Conservation (phyloP, 23 red algal species). For the Cyanidiococcus yangmingshanensis region DNA sequence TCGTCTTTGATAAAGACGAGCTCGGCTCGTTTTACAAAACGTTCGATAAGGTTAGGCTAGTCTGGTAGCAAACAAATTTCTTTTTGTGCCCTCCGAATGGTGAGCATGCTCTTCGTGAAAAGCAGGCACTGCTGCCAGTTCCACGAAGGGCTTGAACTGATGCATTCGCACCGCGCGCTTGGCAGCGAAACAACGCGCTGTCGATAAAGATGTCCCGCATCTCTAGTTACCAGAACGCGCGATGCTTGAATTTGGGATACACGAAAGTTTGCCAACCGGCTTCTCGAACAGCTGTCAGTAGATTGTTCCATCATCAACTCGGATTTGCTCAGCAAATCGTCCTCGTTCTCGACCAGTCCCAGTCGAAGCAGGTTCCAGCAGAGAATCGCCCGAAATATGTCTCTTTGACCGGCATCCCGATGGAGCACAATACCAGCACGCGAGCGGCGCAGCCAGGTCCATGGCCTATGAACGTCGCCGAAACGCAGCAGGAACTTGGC, state of each 20-base stretch:
- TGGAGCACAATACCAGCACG: slow-evolving; percentile 43
- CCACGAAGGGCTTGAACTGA: too few species aligned
- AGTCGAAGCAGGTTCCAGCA: slow-evolving; percentile 22
- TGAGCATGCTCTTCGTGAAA: too few species aligned
- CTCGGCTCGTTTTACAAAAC: too few species aligned
- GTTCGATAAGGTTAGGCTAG: too few species aligned
- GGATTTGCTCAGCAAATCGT: not conserved
- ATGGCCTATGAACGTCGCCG: slow-evolving; percentile 7
- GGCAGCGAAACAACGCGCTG: too few species aligned
- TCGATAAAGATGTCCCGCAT: too few species aligned
- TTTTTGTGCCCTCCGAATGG: too few species aligned
- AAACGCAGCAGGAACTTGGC: slow-evolving; percentile 50
- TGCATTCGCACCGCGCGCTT: too few species aligned
- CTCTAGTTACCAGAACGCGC: not conserved
- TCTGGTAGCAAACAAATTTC: too few species aligned
- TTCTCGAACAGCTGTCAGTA: not conserved
- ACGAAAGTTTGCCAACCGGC: slow-evolving; percentile 6
- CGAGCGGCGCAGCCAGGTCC: not conserved
- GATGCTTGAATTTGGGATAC: slow-evolving; percentile 5
- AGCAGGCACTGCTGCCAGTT: too few species aligned
- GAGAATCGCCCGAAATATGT: slow-evolving; percentile 65
- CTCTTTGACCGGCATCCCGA: slow-evolving; percentile 51
- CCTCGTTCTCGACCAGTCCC: not conserved
- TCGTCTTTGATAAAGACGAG: too few species aligned
- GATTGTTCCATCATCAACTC: not conserved